phyloP scores from a whole-genome alignment of 139 green algal species.

The Coelastrella sp. region DNA sequence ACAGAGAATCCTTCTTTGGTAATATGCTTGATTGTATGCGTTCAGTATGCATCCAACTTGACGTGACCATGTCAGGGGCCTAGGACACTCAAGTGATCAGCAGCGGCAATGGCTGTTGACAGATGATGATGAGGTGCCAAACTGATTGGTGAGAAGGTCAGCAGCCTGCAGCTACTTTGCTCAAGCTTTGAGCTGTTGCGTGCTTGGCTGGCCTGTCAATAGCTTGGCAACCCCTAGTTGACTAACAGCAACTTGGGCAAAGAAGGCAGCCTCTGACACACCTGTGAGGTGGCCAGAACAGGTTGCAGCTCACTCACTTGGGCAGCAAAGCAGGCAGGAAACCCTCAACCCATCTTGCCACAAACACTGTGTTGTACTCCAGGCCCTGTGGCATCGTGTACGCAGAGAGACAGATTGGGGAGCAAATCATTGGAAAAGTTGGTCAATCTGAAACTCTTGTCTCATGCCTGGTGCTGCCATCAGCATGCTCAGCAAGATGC shows the following conservation, averaged over 20 bases:
- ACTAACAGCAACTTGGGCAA: background rate
- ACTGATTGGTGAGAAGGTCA: background rate
- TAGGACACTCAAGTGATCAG: too few species aligned
- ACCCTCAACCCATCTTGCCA: slow-evolving; percentile 22
- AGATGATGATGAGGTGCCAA: background rate
- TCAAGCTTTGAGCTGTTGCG: background rate
- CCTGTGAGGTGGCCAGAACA: background rate
- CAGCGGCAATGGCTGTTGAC: too few species aligned
- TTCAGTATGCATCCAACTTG: too few species aligned
- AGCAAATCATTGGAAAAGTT: too few species aligned
- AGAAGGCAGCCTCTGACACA: background rate
- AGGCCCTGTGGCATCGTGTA: background rate
- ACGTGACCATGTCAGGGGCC: too few species aligned
- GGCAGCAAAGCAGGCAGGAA: slow-evolving; percentile 4
- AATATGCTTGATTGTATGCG: too few species aligned
- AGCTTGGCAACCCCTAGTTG: background rate
- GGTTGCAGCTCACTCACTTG: background rate
- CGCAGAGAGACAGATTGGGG: too few species aligned
- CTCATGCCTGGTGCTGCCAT: too few species aligned
- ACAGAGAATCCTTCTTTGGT: too few species aligned
- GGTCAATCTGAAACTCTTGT: too few species aligned
- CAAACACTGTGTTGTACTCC: slow-evolving; percentile 23
- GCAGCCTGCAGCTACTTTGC: background rate
- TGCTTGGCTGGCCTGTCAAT: background rate
- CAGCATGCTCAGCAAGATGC: too few species aligned